Percentiles rank a stretch among this genome's conserved stretches.
Evolutionary conservation across 495 filamentous ascomycete species (phyloP).

Genomic region (Neurospora intermedia): DNA sequence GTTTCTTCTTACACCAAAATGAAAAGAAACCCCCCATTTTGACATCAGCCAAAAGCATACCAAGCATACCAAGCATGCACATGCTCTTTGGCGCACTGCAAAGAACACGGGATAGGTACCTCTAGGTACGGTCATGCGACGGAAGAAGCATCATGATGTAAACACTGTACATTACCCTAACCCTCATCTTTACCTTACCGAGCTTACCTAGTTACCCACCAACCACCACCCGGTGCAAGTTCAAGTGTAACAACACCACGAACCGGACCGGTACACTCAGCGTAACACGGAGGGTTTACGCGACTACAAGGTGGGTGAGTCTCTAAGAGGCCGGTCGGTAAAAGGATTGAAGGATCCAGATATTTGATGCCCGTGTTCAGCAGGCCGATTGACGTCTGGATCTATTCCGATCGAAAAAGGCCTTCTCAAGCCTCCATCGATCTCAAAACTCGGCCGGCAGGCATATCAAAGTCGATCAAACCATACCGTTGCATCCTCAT

Average conservation of each 20-base stretch:
- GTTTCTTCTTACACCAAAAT: neutral
- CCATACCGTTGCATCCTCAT: neutral
- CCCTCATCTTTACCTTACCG: neutral
- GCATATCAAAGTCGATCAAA: neutral
- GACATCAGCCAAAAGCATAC: neutral
- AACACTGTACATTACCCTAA: neutral
- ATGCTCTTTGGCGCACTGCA: neutral
- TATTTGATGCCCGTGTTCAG: neutral
- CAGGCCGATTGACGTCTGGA: neutral
- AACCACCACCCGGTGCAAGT: neutral
- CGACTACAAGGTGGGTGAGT: neutral
- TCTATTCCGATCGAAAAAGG: neutral
- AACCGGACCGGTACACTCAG: neutral
- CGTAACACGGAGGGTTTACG: neutral
- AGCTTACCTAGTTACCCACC: neutral
- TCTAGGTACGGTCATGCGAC: neutral
- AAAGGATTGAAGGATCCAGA: neutral
- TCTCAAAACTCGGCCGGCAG: too few species aligned
- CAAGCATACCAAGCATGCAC: neutral
- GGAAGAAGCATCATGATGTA: neutral
- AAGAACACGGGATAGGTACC: neutral
- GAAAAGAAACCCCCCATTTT: neutral
- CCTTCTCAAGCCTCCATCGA: neutral
- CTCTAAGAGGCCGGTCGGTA: neutral
- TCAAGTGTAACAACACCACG: neutral